Conservation (phyloP, 1,284 basidiomycete species). For the Ceratobasidium sp. region DNA sequence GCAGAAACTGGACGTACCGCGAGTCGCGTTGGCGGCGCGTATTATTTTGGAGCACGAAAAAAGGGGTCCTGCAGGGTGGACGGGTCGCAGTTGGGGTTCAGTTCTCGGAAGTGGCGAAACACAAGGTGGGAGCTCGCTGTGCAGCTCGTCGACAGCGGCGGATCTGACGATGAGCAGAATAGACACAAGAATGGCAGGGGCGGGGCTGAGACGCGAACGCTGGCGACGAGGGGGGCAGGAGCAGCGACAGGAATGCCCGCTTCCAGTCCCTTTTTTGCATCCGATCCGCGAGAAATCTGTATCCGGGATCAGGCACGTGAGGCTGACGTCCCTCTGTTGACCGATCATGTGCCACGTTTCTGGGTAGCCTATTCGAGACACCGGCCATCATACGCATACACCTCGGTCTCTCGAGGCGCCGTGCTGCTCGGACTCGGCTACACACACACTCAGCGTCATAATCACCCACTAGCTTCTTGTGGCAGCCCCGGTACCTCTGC, state of each 20-base stretch:
- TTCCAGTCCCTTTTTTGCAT: slow-evolving; percentile 20
- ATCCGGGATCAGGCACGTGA: slow-evolving; percentile 24
- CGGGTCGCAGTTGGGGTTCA: slow-evolving; percentile 33
- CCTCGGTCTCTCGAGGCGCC: slow-evolving; percentile 2
- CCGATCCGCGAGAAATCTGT: slow-evolving; percentile 29
- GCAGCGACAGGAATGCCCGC: not conserved
- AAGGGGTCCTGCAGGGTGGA: slow-evolving; percentile 37
- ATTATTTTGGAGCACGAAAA: slow-evolving; percentile 21
- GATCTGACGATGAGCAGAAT: not conserved
- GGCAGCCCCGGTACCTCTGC: slow-evolving; percentile 3
- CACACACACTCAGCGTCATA: not conserved
- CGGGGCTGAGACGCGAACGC: slow-evolving; percentile 16
- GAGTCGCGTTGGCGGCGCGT: slow-evolving; percentile 26
- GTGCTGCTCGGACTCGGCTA: not conserved
- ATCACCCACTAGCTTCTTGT: slow-evolving; percentile 3
- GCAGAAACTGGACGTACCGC: slow-evolving; percentile 13
- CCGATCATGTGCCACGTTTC: slow-evolving; percentile 22
- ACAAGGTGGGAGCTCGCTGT: not conserved
- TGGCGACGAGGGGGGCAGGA: slow-evolving; percentile 30
- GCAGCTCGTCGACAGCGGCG: not conserved
- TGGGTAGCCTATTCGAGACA: not conserved
- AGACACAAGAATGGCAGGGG: not conserved
- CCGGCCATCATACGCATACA: slow-evolving; percentile 28
- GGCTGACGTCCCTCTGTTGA: not conserved
- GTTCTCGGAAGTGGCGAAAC: not conserved